Conservation (phyloP, 805 yeast genomes). For the Candida cerambycidarum region DNA sequence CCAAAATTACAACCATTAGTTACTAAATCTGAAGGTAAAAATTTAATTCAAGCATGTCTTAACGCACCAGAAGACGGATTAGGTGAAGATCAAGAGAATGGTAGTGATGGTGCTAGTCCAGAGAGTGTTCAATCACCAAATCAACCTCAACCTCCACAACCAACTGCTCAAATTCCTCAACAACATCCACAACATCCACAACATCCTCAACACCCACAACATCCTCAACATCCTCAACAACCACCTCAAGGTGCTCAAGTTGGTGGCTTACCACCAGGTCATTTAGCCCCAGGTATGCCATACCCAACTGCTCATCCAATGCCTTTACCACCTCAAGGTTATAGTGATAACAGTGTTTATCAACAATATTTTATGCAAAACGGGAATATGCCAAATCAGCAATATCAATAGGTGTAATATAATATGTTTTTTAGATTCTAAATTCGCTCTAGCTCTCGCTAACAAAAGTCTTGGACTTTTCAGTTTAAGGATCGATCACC, state of each 20-base stretch:
- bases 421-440: slow-evolving; percentile 7
- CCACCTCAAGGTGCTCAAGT: slow-evolving; percentile 20
- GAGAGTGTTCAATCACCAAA: slow-evolving; percentile 42
- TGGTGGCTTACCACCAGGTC: slow-evolving; percentile 37
- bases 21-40: slow-evolving; percentile 95
- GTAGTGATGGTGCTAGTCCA: slow-evolving; percentile 48
- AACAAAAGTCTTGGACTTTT: too few species aligned
- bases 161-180: slow-evolving; percentile 28
- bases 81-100: slow-evolving; percentile 60
- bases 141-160: slow-evolving; percentile 26
- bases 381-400: slow-evolving; percentile 47
- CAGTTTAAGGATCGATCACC: too few species aligned
- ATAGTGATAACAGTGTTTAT: slow-evolving; percentile 57
- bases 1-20: slow-evolving; percentile 98
- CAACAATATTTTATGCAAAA: slow-evolving; percentile 63
- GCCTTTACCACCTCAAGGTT: slow-evolving; percentile 47
- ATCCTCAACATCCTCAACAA: slow-evolving; percentile 18
- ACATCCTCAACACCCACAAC: slow-evolving; percentile 14
- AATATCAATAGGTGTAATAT: slow-evolving; percentile 44
- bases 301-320: slow-evolving; percentile 38
- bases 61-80: slow-evolving; percentile 91
- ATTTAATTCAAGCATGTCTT: slow-evolving; percentile 92
- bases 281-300: slow-evolving; percentile 45
- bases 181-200: slow-evolving; percentile 20
- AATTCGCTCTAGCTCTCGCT: too few species aligned